Evolutionary conservation across 331 rosid genomes (phyloP), one percentile per base, ranked within the genome.

Genomic region (Cydonia oblonga): DNA sequence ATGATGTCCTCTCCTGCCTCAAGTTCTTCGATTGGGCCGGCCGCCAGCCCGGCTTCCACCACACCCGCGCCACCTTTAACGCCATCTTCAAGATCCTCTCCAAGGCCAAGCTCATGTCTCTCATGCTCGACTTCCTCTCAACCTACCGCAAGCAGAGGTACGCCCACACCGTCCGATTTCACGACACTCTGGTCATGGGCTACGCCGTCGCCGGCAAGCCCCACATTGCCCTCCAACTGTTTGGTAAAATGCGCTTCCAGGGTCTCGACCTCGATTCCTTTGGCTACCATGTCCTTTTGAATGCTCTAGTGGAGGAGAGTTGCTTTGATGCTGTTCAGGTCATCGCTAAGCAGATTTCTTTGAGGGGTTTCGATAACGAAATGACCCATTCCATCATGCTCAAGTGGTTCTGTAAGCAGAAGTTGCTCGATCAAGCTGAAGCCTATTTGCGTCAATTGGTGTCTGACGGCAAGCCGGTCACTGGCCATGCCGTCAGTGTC

Each of bases 11-110:
- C 65, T 83, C 97, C 3, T 84, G 91, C 68, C 88, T 93, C 71
- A 89, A 81, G 78, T 90, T 93, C 87, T 93, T 93, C 79, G 96
- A 93, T 64, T 93, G 98, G 97, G 98, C 85, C 6, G 98, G 98
- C 42, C 85, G 86, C 52, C 97, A 93, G 22, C 77, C 75, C 0
- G 53, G 75, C 7, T 93, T 82, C 56, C 2, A 26, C 71, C 98
- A 89, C 76, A 87, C 98, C 14, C 90, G 86, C 13, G 81, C 78
- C 70, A 89, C 98, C 40, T 87, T 85, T 75, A 1, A 64, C 16
- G 84, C 85, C 46, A 82, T 93, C 52, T 90, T 86, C 76, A 83
- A 81, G 75, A 86, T 93, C 22, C 82, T 93, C 5, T 61, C 86
- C 0, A 79, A 79, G 67, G 83, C 95, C 38, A 66, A 79, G 73